Evolutionary conservation across 2,329 filamentous ascomycete genomes (phyloP).

Genomic region (Sporothrix schenckii): DNA sequence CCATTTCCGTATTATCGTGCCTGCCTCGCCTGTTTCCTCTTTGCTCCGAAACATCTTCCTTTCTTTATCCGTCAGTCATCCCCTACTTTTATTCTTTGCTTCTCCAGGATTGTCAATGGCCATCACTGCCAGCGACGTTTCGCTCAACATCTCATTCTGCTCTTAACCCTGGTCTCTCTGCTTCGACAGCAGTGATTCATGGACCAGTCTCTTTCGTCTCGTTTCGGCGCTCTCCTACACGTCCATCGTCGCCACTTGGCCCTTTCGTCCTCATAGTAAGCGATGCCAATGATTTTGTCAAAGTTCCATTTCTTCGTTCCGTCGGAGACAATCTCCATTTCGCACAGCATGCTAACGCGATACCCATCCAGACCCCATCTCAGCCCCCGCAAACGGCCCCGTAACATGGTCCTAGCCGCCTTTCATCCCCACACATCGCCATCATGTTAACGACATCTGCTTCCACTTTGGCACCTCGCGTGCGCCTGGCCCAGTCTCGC

Average conservation of each 20-base stretch:
- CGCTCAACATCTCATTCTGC: background rate
- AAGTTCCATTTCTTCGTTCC: too few species aligned
- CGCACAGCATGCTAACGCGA: background rate
- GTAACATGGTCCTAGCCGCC: conserved; percentile 4
- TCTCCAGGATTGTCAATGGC: background rate
- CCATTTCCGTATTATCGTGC: background rate
- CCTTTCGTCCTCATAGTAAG: conserved; percentile 17
- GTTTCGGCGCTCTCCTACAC: background rate
- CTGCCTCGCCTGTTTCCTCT: background rate
- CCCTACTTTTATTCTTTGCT: background rate
- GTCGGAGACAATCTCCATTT: too few species aligned
- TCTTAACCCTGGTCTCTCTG: background rate
- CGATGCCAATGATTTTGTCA: background rate
- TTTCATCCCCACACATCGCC: conserved; percentile 3
- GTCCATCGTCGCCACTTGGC: background rate
- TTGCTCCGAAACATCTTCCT: background rate
- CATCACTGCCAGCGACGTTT: background rate
- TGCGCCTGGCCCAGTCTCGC: conserved; percentile 28
- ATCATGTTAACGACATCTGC: conserved; percentile 35
- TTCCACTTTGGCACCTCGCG: conserved; percentile 31
- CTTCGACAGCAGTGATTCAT: conserved; percentile 30
- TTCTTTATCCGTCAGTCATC: background rate
- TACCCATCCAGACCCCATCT: background rate
- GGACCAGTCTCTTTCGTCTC: conserved; percentile 6
- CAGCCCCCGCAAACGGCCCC: background rate